phyloP scores from a whole-genome alignment of 1,284 basidiomycete genomes.

The Trichosporon ovoides region DNA sequence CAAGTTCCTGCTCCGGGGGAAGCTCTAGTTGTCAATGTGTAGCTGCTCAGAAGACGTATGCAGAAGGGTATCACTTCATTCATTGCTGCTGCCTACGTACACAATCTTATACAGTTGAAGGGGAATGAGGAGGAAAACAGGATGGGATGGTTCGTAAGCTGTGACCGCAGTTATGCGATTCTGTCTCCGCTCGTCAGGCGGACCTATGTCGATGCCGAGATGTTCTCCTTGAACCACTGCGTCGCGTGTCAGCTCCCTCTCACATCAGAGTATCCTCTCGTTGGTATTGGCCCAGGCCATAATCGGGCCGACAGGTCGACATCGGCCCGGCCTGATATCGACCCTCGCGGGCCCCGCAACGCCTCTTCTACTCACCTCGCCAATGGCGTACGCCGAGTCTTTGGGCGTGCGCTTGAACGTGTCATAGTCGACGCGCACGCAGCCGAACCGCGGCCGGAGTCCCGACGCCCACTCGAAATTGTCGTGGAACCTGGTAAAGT shows the following conservation, averaged over 20 bases:
- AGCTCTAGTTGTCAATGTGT: constrained; percentile 15
- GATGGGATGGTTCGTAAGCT: no score
- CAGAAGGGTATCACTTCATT: no score
- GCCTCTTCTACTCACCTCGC: constrained; percentile 4
- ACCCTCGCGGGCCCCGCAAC: background rate
- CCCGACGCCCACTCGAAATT: constrained; percentile 64
- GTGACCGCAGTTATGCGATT: no score
- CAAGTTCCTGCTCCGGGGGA: constrained; percentile 17
- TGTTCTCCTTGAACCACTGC: constrained; percentile 15
- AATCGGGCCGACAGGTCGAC: background rate
- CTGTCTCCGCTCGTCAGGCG: no score
- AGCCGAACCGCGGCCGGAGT: constrained; percentile 35
- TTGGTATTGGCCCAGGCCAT: background rate
- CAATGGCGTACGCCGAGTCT: constrained; percentile 53
- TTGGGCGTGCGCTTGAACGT: constrained; percentile 66
- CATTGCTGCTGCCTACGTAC: no score
- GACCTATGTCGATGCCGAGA: background rate
- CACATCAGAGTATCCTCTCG: background rate
- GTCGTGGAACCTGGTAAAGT: constrained; percentile 48
- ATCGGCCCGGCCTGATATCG: background rate
- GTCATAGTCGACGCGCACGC: constrained; percentile 52
- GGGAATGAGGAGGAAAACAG: no score
- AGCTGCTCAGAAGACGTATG: background rate
- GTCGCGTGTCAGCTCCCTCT: background rate
- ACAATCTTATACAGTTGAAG: no score